Conservation (phyloP, 2,329 filamentous ascomycete species). For the Ophiocordyceps sinensis region DNA sequence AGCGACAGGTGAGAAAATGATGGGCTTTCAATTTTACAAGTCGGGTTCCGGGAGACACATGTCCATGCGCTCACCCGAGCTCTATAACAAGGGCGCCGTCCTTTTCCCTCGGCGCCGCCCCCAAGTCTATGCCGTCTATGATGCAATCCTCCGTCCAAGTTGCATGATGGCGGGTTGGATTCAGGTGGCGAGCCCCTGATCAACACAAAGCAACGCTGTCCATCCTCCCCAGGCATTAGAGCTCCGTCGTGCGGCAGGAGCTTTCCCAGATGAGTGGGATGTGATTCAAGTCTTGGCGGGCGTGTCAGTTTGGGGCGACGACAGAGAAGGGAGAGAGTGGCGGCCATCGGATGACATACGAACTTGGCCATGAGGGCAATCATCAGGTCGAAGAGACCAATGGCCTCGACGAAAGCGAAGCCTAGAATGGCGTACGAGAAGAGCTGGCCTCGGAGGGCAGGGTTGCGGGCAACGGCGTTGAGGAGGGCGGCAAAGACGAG, state of each 20-base stretch:
- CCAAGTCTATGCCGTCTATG: constrained; percentile 27
- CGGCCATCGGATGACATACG: constrained; percentile 33
- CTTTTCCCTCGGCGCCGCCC: constrained; percentile 16
- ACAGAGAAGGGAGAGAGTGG: not conserved
- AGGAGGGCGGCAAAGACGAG: constrained; percentile 85
- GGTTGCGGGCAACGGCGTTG: constrained; percentile 85
- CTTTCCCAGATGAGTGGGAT: constrained; percentile 16
- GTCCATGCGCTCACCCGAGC: constrained; percentile 17
- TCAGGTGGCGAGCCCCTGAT: constrained; percentile 12
- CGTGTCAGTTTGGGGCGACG: constrained; percentile 2
- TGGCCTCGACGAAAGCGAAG: constrained; percentile 91
- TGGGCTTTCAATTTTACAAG: constrained; percentile 27
- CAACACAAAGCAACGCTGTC: constrained; percentile 12
- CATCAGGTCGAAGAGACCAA: constrained; percentile 80
- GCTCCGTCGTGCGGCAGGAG: constrained; percentile 22
- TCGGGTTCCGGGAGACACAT: constrained; percentile 18
- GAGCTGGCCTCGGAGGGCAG: constrained; percentile 84
- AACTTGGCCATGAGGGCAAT: constrained; percentile 91
- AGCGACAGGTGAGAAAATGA: too few relatives aligned
- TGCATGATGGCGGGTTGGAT: constrained; percentile 15
- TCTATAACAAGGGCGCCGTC: constrained; percentile 19
- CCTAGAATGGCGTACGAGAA: constrained; percentile 93
- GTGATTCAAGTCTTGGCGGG: constrained; percentile 20
- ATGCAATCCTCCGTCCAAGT: constrained; percentile 21
- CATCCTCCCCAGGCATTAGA: constrained; percentile 15